Percentiles rank a stretch among this genome's conserved stretches.
Conservation (phyloP, 2,329 filamentous ascomycete species). For the Myrmaecium sp. region DNA sequence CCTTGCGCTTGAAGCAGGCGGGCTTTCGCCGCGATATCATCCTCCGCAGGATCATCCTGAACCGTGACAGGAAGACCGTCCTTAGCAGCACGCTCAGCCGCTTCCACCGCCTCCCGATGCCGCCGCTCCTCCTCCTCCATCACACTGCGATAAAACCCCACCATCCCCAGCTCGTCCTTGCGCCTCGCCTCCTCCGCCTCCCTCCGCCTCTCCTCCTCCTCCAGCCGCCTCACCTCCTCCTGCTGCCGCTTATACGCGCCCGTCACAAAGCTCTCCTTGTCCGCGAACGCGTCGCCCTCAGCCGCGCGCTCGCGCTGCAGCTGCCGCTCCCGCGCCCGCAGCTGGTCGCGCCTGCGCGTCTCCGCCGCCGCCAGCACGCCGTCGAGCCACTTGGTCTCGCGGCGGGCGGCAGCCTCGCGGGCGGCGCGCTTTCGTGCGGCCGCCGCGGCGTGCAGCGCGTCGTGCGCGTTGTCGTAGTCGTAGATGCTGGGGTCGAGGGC, state of each 20-base stretch:
- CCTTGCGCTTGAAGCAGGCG: constrained; percentile 48
- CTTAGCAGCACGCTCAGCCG: constrained; percentile 32
- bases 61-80: constrained; percentile 9
- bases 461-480: constrained; percentile 73
- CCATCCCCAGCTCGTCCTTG: constrained; percentile 54
- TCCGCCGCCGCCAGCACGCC: constrained; percentile 57
- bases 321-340: constrained; percentile 66
- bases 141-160: constrained; percentile 59
- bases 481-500: constrained; percentile 59
- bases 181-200: constrained; percentile 51
- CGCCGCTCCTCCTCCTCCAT: constrained; percentile 53
- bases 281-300: constrained; percentile 65
- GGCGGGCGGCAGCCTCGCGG: constrained; percentile 37
- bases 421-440: constrained; percentile 40
- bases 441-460: constrained; percentile 45
- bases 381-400: constrained; percentile 64
- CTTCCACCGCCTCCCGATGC: constrained; percentile 53
- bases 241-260: constrained; percentile 69
- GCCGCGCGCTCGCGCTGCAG: constrained; percentile 61
- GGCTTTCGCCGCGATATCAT: constrained; percentile 30
- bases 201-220: constrained; percentile 51
- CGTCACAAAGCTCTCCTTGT: constrained; percentile 77
- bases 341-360: constrained; percentile 58
- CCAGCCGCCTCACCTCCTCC: constrained; percentile 51
- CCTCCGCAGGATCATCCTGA: constrained; percentile 12